These are phyloP conservation scores for Peterozyma xylosa DNA, from an alignment of 805 yeast genomes.

Conservation along the genomic window DNA sequence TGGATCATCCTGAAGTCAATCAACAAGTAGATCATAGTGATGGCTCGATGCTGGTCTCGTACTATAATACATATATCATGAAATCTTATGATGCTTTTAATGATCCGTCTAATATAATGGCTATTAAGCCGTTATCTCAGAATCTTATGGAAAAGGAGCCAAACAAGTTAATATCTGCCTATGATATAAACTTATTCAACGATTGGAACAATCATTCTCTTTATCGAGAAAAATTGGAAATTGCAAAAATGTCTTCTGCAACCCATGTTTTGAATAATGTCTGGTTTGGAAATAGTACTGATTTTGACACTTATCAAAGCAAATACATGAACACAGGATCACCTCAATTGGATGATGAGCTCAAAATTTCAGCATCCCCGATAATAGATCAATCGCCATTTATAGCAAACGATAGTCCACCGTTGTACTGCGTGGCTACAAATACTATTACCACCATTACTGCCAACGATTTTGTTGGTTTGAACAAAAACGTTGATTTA, in stretches of 20 bases:
- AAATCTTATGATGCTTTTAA: slow-evolving; percentile 10
- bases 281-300: slow-evolving; percentile 83
- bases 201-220: slow-evolving; percentile 66
- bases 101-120: slow-evolving; percentile 15
- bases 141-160: slow-evolving; percentile 16
- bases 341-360: not conserved
- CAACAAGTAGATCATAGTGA: not conserved
- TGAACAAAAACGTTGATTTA: slow-evolving; percentile 11
- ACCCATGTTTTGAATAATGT: slow-evolving; percentile 45
- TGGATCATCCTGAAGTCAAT: slow-evolving; percentile 17
- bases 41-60: slow-evolving; percentile 6
- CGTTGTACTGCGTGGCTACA: slow-evolving; percentile 37
- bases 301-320: slow-evolving; percentile 33
- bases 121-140: slow-evolving; percentile 19
- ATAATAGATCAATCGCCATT: slow-evolving; percentile 1
- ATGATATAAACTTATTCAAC: slow-evolving; percentile 35
- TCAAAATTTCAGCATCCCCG: not conserved
- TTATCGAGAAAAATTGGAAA: slow-evolving; percentile 74
- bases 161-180: slow-evolving; percentile 21
- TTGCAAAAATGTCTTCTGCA: slow-evolving; percentile 77
- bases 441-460: slow-evolving; percentile 42
- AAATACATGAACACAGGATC: not conserved
- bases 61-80: slow-evolving; percentile 21
- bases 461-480: slow-evolving; percentile 17
- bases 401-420: slow-evolving; percentile 17